Conservation (phyloP, 768 basidiomycete genomes). For the Boletus fagicola region DNA sequence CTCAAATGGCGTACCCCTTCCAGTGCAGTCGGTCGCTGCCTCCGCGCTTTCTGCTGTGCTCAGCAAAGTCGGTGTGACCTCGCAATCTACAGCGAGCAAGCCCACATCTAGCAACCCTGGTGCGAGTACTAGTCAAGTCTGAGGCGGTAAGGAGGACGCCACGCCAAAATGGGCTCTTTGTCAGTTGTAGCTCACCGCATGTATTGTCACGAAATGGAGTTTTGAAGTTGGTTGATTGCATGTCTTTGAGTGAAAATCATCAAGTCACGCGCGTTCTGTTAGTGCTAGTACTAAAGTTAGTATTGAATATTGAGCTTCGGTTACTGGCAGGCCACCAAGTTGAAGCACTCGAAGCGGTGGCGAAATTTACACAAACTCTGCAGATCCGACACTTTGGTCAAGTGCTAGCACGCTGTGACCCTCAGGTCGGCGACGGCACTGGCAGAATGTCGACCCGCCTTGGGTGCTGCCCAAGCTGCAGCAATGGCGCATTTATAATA, state of each 20-base stretch:
- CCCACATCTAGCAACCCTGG: not conserved
- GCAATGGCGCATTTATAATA: not conserved
- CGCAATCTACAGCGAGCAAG: not conserved
- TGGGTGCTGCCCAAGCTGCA: not conserved
- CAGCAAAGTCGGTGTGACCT: not conserved
- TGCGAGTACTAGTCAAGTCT: not conserved
- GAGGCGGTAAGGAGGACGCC: not conserved
- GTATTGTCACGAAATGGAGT: conserved; percentile 24
- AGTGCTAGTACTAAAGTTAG: no score
- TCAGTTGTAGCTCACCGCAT: conserved; percentile 13
- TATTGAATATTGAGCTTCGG: no score
- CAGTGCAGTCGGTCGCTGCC: not conserved
- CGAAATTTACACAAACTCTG: not conserved
- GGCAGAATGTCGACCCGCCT: no score
- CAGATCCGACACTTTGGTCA: not conserved
- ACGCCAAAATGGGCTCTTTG: not conserved
- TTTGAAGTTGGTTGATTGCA: conserved; percentile 30
- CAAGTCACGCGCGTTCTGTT: not conserved
- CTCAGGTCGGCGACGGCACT: no score
- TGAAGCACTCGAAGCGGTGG: not conserved
- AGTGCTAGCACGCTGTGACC: not conserved
- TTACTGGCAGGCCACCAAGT: no score
- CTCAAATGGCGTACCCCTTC: not conserved
- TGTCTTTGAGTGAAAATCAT: conserved; percentile 6
- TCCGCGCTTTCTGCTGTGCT: not conserved